Evolutionary conservation across 495 filamentous ascomycete genomes (phyloP), one percentile per base, ranked within the genome.

Genomic region (Sabuloglossum arenarium): DNA sequence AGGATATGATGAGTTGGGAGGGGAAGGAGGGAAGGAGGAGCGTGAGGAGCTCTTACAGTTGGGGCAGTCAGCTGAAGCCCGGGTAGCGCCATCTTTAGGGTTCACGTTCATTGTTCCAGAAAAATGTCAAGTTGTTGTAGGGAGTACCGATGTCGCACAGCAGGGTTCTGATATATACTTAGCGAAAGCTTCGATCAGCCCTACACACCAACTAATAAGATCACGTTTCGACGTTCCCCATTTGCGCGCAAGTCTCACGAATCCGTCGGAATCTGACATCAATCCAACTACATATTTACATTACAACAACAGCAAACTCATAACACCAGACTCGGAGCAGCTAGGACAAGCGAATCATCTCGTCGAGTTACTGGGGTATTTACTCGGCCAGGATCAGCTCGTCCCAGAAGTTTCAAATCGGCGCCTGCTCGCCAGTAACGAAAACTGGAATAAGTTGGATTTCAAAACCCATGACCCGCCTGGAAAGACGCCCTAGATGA

Each of bases 1-100:
- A 53, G 9, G 14, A n/a, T 0, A 24, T 30, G 50, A 0, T 25
- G 49, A 29, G 49, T 11, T 3, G n/a, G 5, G 34, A 25, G 4
- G 25, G 12, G 31, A 14, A 39, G 12, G 6, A 27, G 14, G 32
- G 19, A 45, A 42, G 2, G 11, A 52, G 47, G 28, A 14, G 5
- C 12, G 11, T 24, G 12, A 3, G 21, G 32, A 45, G 12, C 12
- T 24, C 24, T 42, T 32, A 45, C 29, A 16, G 34, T 23, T 14
- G 55, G 37, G 21, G 55, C 55, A 8, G 55, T 42, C 37, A 50
- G 45, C 29, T 56, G 34, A 11, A 56, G 55, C 8, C 55, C 55
- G 30, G 55, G 55, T 21, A 56, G 55, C 19, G 55, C 37, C 55
- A 56, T 56, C 5, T 32, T 55, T 23, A 14, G 31, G 23, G 39